Evolutionary conservation across 768 basidiomycete genomes (phyloP), one percentile per base, ranked within the genome.

Genomic region (Amanita thiersii): DNA sequence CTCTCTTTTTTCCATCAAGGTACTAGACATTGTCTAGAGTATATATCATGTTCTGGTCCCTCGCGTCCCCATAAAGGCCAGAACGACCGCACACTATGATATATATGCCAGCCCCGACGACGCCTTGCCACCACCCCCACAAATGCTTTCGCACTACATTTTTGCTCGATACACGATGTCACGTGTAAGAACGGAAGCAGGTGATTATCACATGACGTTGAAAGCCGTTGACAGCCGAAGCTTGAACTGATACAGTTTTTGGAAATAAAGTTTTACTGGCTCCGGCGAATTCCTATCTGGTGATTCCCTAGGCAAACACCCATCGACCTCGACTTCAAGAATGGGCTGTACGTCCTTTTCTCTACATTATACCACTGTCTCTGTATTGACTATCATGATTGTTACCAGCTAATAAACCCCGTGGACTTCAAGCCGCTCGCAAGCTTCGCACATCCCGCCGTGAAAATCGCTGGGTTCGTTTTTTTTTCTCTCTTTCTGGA

Each of bases 351-450:
- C 56, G 85, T 83, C 55, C 58, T 52, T 33, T 19, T 30, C 39
- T 24, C 28, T 52, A 40, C 44, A 46, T 45, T 46, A 46, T 43
- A 32, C n/a, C 29, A 34, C 40, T 24, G 42, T 21, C 42, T 26
- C 21, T 10, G 36, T 39, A 36, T 47, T 54, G 36, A 52, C 47
- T 23, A 32, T 45, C 42, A 38, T 46, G 19, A 46, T 39, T 19
- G 35, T 14, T 20, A 42, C 30, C 46, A 93, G 90, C 92, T 62
- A 92, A 93, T 79, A 96, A 97, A 88, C 93, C 93, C 63, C 86
- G 93, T 75, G 93, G 93, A 70, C 81, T 97, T 59, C 90, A 94
- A 74, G 94, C 94, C 57, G 94, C 92, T 60, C 88, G 96, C 68
- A 97, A 97, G 72, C 88, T 99, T 60, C 86, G 93, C 59, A 93